Evolutionary conservation across 352 stramenopile species (phyloP), one percentile per base, ranked within the genome.

Genomic region (Phytophthora europaea): DNA sequence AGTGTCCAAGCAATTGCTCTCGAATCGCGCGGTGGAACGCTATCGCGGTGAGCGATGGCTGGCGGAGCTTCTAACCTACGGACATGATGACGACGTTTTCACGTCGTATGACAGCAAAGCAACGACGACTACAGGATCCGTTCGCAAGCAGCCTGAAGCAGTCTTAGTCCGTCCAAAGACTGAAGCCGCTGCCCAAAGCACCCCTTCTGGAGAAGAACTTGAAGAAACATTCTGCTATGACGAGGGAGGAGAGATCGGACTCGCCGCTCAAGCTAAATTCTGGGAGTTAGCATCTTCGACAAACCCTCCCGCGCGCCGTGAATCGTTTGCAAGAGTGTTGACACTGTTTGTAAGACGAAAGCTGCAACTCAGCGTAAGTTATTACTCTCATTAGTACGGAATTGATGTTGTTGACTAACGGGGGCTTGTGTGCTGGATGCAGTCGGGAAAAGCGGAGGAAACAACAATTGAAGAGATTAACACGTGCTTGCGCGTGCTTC

Each of bases 151-250:
- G 31, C 10, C 48, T 20, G 59, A 77, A 71, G 64, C 56, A 0
- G 6, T 67, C 34, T 47, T 77, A 15, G 48, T 70, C 54, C 69
- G 69, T 8, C 73, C 73, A 6, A 79, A 57, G 50, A 4, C 28
- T 52, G 61, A 23, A 1, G 62, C 61, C 48, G n/a, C 50, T 3
- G 40, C 3, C 22, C 57, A 31, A 16, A 70, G 13, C 16, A 26
- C 48, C n/a, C 43, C 59, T 1, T 34, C 53, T 47, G 67, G 55
- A 15, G 79, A 82, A 23, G 73, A 80, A 43, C 66, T 86, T 2
- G 80, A 87, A 65, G 79, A 90, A 66, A 84, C 80, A 1, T 78
- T 83, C 22, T 84, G 80, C 60, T 89, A 76, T 34, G 79, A 89
- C 52, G 80, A 83, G 65, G 69, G 61, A 10, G 75, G 64, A 7